Base-by-base conservation (phyloP, 1,284 basidiomycete genomes). In the Blastosporella zonata region DNA sequence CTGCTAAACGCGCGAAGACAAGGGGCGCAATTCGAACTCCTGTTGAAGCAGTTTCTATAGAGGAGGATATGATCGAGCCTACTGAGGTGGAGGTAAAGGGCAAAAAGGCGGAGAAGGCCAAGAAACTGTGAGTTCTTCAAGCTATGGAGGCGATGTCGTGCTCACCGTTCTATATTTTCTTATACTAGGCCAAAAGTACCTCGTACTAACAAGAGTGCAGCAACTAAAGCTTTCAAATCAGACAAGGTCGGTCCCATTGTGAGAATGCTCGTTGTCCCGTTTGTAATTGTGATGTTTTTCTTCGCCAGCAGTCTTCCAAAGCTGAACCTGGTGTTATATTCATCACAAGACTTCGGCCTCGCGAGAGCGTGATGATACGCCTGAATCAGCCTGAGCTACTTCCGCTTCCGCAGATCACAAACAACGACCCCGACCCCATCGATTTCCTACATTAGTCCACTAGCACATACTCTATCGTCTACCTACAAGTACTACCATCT, bases 381-480 rank as follows among this genome's bases (percentile, higher is more conserved):
- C 54, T 59, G 17, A 50, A 52, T 23, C 43, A 59, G 23, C 56
- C 56, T 13, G 38, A 54, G 3, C 59, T 55, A 15, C 50, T 46
- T 17, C n/a, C n/a, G n/a, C n/a, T n/a, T n/a, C n/a, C n/a, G n/a
- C n/a, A n/a, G n/a, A 49, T 55, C 1, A 52, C 53, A 25, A 53
- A 59, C 48, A 50, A 54, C 18, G 59, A 61, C 4, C 57, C 58
- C 8, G 57, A 61, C 36, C 57, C 58, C 17, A 60, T 61, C 39
- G 34, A 61, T 39, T 58, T 58, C 41, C 27, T 59, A n/a, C 52
- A 49, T 22, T 59, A 47, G 35, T 12, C n/a, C n/a, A n/a, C n/a
- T n/a, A n/a, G n/a, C n/a, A n/a, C n/a, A 27, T 27, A 6, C 25
- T 27, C 5, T 27, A 10, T n/a, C 25, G 10, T 10, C 25, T 27